phyloP scores from a whole-genome alignment of 352 stramenopile species.

The Phytophthora tubulina region DNA sequence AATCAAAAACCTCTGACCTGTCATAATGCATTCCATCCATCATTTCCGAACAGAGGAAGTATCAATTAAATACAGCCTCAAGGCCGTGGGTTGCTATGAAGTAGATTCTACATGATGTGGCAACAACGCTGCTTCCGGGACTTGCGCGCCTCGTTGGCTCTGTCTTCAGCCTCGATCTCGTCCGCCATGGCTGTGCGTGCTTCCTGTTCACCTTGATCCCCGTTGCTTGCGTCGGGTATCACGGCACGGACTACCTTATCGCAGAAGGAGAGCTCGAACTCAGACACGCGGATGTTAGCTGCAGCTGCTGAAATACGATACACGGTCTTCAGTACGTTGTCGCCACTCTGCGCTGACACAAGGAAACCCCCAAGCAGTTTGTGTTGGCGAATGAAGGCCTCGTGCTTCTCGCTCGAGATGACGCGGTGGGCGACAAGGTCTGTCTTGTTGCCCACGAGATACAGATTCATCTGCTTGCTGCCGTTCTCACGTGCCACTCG shows the following conservation, averaged over 20 bases:
- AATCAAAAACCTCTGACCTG: too few relatives aligned
- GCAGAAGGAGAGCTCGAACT: conserved; percentile 85
- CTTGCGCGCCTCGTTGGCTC: conserved; percentile 57
- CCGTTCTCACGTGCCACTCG: conserved; percentile 54
- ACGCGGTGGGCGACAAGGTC: conserved; percentile 84
- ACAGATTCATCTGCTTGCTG: conserved; percentile 57
- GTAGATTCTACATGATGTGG: conserved; percentile 47
- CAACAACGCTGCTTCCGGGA: conserved; percentile 39
- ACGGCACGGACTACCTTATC: conserved; percentile 74
- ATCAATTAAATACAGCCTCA: conserved; percentile 8
- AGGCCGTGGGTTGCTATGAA: not conserved
- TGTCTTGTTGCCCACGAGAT: conserved; percentile 91
- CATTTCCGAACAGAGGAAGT: too few relatives aligned
- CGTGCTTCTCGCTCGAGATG: conserved; percentile 74
- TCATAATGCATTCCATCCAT: too few relatives aligned
- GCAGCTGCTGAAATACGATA: conserved; percentile 79
- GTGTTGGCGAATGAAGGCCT: conserved; percentile 76
- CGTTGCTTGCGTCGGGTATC: conserved; percentile 40
- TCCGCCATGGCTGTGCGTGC: conserved; percentile 75
- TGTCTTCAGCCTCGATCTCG: conserved; percentile 83
- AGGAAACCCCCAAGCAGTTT: conserved; percentile 77
- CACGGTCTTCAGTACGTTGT: conserved; percentile 86
- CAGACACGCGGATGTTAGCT: conserved; percentile 75
- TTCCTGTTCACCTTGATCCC: conserved; percentile 45
- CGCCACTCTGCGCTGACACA: conserved; percentile 82